A percentile compares a stretch with the other conserved stretches of the same genome.
Evolutionary conservation across 1,284 basidiomycete species (phyloP).

Genomic region (Ganoderma boninense): DNA sequence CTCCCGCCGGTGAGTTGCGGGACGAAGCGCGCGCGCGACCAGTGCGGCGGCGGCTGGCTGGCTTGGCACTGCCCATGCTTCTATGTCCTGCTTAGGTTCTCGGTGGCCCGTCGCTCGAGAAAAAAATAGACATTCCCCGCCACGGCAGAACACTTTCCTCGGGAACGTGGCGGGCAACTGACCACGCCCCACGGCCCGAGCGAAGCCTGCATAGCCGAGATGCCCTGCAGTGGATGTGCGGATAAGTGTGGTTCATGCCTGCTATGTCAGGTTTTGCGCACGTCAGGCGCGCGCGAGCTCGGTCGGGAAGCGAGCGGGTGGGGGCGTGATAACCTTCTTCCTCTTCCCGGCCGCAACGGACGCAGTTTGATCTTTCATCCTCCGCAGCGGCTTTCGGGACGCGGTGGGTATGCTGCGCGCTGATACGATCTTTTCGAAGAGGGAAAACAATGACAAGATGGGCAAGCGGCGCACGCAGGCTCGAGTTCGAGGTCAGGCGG

Average conservation of each 20-base stretch:
- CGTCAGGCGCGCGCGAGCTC: neutral
- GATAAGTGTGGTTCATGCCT: constrained; percentile 7
- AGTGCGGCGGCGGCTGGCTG: neutral
- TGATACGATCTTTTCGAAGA: neutral
- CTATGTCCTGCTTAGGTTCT: neutral
- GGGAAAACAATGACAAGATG: neutral
- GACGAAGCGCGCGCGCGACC: neutral
- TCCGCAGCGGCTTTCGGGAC: neutral
- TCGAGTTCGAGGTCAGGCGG: neutral
- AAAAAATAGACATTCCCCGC: constrained; percentile 1
- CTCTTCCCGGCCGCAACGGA: constrained; percentile 6
- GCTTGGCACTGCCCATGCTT: neutral
- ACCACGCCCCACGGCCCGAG: constrained; percentile 4
- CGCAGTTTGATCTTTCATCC: neutral
- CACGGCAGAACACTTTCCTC: neutral
- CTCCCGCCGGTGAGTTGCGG: neutral
- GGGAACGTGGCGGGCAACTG: constrained; percentile 11
- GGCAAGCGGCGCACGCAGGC: neutral
- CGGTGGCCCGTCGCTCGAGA: neutral
- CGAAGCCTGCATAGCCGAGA: constrained; percentile 13
- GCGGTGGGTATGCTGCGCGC: neutral
- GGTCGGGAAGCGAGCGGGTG: neutral
- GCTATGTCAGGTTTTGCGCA: constrained; percentile 3
- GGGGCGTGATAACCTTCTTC: constrained; percentile 8
- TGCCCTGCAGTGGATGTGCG: constrained; percentile 14